Base-by-base conservation (phyloP, 2,329 filamentous ascomycete species). In the Hypocrella siamensis region DNA sequence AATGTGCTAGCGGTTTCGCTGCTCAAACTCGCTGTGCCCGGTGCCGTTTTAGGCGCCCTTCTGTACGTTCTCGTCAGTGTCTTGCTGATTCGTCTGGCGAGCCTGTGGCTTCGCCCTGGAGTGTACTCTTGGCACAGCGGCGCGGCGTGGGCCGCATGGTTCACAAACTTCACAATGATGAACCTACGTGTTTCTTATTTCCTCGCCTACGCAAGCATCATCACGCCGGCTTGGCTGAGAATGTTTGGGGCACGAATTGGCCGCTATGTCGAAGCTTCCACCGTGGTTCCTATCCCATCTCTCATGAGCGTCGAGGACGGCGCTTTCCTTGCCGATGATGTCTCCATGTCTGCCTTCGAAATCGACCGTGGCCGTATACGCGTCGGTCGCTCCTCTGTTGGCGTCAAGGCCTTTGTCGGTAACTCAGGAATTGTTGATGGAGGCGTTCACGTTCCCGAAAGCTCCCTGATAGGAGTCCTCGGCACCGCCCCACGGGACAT, bases 321-420 rank as follows among this genome's bases (percentile, higher is more conserved):
- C 9, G 40, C 40, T 5, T 43, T 43, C 21, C 37, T 43, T 7
- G 40, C 41, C 25, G 41, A 43, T 29, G 40, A 43, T 17, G 41
- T 42, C 1, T 18, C 39, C 3, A 26, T 41, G 14, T 38, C 41
- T 10, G 40, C 41, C 5, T 41, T 34, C 26, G 38, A 38, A 25
- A 35, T 42, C 15, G 18, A 22, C 11, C 27, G n/a, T 6, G 40
- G 40, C 6, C 31, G 26, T 3, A 33, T 41, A n/a, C 35, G 31
- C 5, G 9, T 42, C 7, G 40, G 40, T 5, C 19, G 33, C 8
- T 31, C 35, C 4, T 31, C 38, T 1, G 31, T 42, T 5, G 41
- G 38, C 5, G 26, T 17, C 8, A 37, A 36, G 35, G 22, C 40
- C 0, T 43, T 43, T 26, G 36, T 42, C 8, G 41, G 41, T 6